Base-by-base conservation (phyloP, 2,329 filamentous ascomycete genomes). In the Xylariales sp. region DNA sequence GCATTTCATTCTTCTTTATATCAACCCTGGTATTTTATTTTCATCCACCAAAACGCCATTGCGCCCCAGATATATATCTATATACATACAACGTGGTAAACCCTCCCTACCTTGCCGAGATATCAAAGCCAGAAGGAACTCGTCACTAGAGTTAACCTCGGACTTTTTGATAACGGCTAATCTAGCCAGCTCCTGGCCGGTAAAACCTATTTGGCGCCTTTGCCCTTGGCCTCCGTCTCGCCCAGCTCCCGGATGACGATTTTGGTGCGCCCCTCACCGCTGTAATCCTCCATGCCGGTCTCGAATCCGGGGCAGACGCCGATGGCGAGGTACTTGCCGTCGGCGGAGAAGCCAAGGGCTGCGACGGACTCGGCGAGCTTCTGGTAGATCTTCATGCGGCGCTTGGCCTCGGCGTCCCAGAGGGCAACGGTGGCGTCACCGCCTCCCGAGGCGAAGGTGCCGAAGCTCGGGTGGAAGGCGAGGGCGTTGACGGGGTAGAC, bases 401-500 rank as follows among this genome's bases (percentile, higher is more conserved):
- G 76, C 78, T 95, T 96, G 40, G 87, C 86, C 52, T 89, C 82
- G 8, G 86, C 89, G 59, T 96, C 90, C 90, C 90, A 96, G 29
- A 96, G 66, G 5, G 88, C 87, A n/a, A 95, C 88, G 7, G 90
- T 86, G 24, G 88, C 88, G 56, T 96, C 90, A 20, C 89, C 90
- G 30, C 90, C 90, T 19, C 88, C 90, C 11, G 84, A 88, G 1
- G 89, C 90, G 61, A 96, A 95, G 0, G 88, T 94, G 44, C 88
- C 88, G 54, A 78, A 76, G 4, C 84, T 65, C 0, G 88, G 88
- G 61, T 96, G 89, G 66, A 95, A 96, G 1, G 87, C 81, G 6
- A 96, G 74, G 3, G 89, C 85, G 56, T 96, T 93, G 49, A 96
- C 90, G 0, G 90, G 90, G 55, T 90, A 95, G 4, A 96, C 88